These are phyloP conservation scores for Penicillium brasilianum DNA, from an alignment of 2,329 filamentous ascomycete genomes.

Conservation along the genomic window DNA sequence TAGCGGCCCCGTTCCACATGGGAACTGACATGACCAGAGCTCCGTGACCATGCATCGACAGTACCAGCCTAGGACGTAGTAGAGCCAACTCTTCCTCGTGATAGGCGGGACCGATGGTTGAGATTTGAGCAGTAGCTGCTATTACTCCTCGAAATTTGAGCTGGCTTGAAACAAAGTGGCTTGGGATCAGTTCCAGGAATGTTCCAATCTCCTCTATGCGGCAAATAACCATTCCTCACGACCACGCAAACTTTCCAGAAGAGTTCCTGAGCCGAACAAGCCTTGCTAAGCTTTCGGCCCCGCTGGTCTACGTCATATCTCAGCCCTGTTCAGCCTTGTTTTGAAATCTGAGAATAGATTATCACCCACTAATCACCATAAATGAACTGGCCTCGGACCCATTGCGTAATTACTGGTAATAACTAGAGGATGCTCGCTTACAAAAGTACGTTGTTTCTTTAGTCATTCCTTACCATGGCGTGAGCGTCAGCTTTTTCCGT, in stretches of 20 bases:
- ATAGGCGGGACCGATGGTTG: too few species aligned
- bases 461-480: too few species aligned
- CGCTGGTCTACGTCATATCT: conserved; percentile 14
- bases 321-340: conserved; percentile 6
- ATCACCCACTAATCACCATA: neutral
- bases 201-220: neutral
- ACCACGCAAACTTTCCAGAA: neutral
- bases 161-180: too few species aligned
- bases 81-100: too few species aligned
- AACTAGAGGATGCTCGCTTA: neutral
- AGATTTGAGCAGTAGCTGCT: too few species aligned
- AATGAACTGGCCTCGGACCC: neutral
- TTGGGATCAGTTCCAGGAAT: too few species aligned
- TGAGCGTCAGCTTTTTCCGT: too few species aligned
- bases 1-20: too few species aligned
- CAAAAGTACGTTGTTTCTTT: neutral
- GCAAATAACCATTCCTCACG: neutral
- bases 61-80: too few species aligned
- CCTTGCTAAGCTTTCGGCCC: conserved; percentile 20
- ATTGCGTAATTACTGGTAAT: neutral
- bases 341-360: neutral
- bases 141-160: too few species aligned
- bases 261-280: conserved; percentile 9
- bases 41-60: too few species aligned
- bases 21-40: too few species aligned